A percentile compares a stretch with the other conserved stretches of the same genome.
phyloP scores from a whole-genome alignment of 176 grass and related monocot species.

The Cenchrus purpureus region DNA sequence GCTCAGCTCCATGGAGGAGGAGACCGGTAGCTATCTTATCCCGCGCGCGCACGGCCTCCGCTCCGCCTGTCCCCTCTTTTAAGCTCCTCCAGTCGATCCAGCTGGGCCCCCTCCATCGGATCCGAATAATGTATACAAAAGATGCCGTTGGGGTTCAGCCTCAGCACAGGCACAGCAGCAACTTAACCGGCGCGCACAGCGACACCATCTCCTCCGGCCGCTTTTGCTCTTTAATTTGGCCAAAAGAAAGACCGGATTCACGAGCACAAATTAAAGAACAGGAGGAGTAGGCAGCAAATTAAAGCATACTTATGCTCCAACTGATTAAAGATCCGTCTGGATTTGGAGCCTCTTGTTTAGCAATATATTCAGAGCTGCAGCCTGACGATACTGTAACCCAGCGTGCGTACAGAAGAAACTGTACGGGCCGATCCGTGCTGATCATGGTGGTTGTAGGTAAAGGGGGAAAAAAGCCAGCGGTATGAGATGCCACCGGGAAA shows the following conservation, averaged over 20 bases:
- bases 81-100: slow-evolving; percentile 46
- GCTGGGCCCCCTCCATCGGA: not conserved
- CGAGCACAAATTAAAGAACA: not conserved
- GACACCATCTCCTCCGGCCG: not conserved
- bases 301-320: not conserved
- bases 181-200: not conserved
- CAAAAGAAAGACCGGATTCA: slow-evolving; percentile 14
- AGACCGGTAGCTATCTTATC: slow-evolving; percentile 9
- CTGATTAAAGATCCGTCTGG: not conserved
- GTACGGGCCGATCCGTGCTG: not conserved
- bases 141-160: not conserved
- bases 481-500: not conserved
- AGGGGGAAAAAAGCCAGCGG: not conserved
- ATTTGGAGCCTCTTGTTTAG: not conserved
- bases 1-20: not conserved
- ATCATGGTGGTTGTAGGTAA: not conserved
- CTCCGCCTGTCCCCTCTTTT: slow-evolving; percentile 43
- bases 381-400: too few relatives aligned
- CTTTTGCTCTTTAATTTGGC: not conserved
- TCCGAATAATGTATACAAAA: not conserved
- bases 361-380: not conserved
- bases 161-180: too few relatives aligned
- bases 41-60: slow-evolving; percentile 20
- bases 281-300: not conserved
- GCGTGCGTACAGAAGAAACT: too few relatives aligned